A percentile compares a stretch with the other conserved stretches of the same genome.
These are phyloP conservation scores for Scedosporium apiospermum DNA, from an alignment of 2,329 filamentous ascomycete species.

Conservation along the genomic window DNA sequence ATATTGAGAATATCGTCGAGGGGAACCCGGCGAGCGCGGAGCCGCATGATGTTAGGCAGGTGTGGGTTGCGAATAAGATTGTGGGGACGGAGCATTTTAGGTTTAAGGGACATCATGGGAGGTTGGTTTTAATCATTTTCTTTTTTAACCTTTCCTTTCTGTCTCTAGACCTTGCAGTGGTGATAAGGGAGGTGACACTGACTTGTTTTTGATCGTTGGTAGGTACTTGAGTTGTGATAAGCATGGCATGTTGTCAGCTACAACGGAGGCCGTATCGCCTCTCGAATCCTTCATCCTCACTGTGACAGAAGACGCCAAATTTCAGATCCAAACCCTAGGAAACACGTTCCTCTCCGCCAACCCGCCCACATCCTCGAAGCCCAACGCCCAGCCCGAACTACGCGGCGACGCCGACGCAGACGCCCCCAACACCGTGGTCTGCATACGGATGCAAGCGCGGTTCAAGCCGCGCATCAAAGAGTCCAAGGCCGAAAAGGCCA, in stretches of 20 bases:
- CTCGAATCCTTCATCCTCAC: conserved; percentile 74
- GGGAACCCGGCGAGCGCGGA: conserved; percentile 75
- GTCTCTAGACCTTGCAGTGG: no score
- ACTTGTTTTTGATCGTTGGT: conserved; percentile 6
- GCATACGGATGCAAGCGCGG: conserved; percentile 86
- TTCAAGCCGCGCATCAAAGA: conserved; percentile 81
- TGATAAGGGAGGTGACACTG: background rate
- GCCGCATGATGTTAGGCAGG: conserved; percentile 90
- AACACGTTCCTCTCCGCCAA: conserved; percentile 61
- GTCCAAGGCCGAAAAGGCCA: conserved; percentile 72
- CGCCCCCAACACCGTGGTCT: conserved; percentile 61
- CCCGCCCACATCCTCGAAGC: conserved; percentile 39
- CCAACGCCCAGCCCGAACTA: conserved; percentile 49
- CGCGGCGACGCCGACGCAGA: conserved; percentile 65
- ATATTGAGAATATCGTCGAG: conserved; percentile 82
- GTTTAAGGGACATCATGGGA: conserved; percentile 85
- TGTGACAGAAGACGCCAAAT: conserved; percentile 26
- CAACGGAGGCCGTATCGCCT: conserved; percentile 69
- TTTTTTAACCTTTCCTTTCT: background rate
- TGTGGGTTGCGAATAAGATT: conserved; percentile 83
- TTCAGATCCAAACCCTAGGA: conserved; percentile 63
- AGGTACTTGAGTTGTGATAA: conserved; percentile 84
- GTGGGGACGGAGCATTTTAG: conserved; percentile 72
- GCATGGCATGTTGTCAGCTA: conserved; percentile 67
- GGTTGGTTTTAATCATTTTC: background rate